Base-by-base conservation (phyloP, 1,284 basidiomycete genomes). In the Hemileia vastatrix region DNA sequence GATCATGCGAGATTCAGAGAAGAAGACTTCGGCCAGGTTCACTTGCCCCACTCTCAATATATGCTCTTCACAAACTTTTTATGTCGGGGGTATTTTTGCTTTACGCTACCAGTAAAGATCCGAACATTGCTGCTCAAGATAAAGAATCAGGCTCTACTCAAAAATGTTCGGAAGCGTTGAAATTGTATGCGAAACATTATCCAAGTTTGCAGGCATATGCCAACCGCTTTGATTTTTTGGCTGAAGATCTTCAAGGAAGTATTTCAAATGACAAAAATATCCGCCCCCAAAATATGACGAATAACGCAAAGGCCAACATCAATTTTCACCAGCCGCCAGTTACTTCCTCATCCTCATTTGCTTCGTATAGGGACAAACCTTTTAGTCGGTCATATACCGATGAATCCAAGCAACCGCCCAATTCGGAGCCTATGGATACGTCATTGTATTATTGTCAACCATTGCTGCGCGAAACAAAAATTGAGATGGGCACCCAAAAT, bases 31-130 rank as follows among this genome's bases (percentile, higher is more conserved):
- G 23, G 21, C 27, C 40, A 52, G 19, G 51, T 21, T 60, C 32
- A 18, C 11, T 43, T 24, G 49, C 49, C 19, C 57, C 57, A 44
- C 49, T 60, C 15, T 50, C 57, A 21, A 51, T 60, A 19, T 60
- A 60, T 33, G 44, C 49, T 27, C 57, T 60, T 23, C 57, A 60
- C 27, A 60, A 60, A 18, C 18, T 60, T 3, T 60, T 60, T 44
- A 60, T 60, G 57, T 19, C 57, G 9, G 57, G 57, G 5, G 49
- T 60, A 1, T 60, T 60, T 44, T 33, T 60, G 49, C 13, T 60
- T 19, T 60, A 36, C 43, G 57, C 57, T 18, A 31, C 53, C 19
- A 50, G 53, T 27, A 60, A 60, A 51, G 57, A 60, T 21, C 57
- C 50, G 9, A 40, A 43, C 24, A 40, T 60, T 8, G 36, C 23